Conservation (phyloP, 2,329 filamentous ascomycete genomes). For the Alternaria consortialis region DNA sequence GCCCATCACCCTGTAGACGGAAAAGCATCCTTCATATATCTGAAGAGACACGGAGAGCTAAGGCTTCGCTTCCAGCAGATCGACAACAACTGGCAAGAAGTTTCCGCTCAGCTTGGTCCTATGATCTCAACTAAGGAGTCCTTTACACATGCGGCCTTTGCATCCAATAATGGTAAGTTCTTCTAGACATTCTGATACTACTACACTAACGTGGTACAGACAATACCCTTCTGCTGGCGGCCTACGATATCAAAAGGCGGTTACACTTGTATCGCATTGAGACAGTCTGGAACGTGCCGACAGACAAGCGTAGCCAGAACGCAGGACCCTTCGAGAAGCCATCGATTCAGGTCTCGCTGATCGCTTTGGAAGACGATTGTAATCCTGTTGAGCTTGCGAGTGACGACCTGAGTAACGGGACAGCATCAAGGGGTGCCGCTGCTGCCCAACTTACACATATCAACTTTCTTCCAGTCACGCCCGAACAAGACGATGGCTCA, state of each 20-base stretch:
- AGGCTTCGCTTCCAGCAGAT: constrained; percentile 81
- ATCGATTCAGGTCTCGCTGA: constrained; percentile 38
- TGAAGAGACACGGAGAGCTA: constrained; percentile 77
- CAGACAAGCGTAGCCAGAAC: constrained; percentile 64
- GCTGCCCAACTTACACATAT: constrained; percentile 70
- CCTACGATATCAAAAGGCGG: constrained; percentile 75
- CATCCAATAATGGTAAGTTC: constrained; percentile 77
- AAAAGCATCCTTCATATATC: constrained; percentile 78
- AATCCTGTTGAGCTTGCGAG: constrained; percentile 37
- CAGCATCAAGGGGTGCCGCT: constrained; percentile 36
- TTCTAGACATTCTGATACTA: background rate
- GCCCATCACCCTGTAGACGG: constrained; percentile 76
- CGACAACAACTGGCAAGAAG: constrained; percentile 75
- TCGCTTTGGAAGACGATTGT: constrained; percentile 44
- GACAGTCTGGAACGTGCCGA: constrained; percentile 75
- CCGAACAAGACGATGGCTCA: constrained; percentile 67
- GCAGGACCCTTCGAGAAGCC: constrained; percentile 52
- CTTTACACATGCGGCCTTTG: constrained; percentile 54
- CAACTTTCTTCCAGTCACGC: constrained; percentile 73
- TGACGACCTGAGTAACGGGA: constrained; percentile 33
- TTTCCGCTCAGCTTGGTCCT: constrained; percentile 76
- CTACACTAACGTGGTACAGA: constrained; percentile 35
- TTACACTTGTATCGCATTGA: constrained; percentile 77
- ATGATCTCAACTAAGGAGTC: constrained; percentile 67
- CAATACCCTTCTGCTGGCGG: constrained; percentile 67